A percentile compares a stretch with the other conserved stretches of the same genome.
Evolutionary conservation across 164 flowering plant genomes (phyloP).

Genomic region (Chloranthus sessilifolius): DNA sequence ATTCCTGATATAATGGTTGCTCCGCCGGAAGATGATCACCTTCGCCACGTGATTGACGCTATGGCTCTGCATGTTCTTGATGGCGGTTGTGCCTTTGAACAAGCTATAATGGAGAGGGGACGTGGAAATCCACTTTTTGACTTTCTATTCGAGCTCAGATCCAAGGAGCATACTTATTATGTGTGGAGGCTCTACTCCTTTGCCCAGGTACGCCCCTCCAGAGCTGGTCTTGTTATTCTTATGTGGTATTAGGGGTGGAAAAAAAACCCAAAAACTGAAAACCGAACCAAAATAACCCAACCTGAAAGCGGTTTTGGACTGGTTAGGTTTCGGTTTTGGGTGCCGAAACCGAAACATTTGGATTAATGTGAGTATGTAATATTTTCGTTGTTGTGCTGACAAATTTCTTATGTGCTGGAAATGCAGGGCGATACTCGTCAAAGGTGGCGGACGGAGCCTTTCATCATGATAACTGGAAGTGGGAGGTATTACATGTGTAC

Average conservation of each 20-base stretch:
- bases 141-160: constrained; percentile 93
- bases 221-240: too few species aligned
- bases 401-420: too few species aligned
- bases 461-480: constrained; percentile 99
- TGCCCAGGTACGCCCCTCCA: constrained; percentile 97
- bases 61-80: constrained; percentile 96
- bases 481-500: constrained; percentile 62
- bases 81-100: constrained; percentile 99
- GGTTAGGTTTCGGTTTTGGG: too few species aligned
- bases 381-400: too few species aligned
- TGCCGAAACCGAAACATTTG: too few species aligned
- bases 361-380: too few species aligned
- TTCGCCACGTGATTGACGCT: constrained; percentile 89
- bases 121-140: constrained; percentile 89
- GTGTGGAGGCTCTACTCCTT: constrained; percentile 99
- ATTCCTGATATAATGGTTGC: constrained; percentile 90
- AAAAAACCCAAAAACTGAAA: too few species aligned
- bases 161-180: constrained; percentile 97
- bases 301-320: too few species aligned
- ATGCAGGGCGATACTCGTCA: constrained; percentile 97
- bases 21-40: constrained; percentile 84
- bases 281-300: too few species aligned
- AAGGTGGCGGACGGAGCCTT: constrained; percentile 98
- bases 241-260: too few species aligned
- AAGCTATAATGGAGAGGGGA: constrained; percentile 99